Evolutionary conservation across 2,329 filamentous ascomycete species (phyloP).

Genomic region (Arthroderma sp.): DNA sequence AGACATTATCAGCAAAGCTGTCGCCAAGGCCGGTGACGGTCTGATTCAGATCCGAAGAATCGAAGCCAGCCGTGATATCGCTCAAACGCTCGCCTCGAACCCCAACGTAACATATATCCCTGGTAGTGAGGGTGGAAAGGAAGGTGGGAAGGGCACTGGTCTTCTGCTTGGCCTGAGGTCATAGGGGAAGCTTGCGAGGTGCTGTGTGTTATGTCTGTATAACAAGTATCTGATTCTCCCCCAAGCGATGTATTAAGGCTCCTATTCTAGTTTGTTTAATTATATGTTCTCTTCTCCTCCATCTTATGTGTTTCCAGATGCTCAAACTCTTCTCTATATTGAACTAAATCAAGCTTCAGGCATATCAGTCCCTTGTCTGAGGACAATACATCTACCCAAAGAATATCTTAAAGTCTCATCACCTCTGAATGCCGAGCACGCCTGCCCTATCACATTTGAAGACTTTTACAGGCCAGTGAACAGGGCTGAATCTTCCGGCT

Average conservation of each 20-base stretch:
- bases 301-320: too few relatives aligned
- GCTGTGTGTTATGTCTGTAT: conserved; percentile 1
- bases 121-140: conserved; percentile 47
- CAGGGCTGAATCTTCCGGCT: not conserved
- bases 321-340: too few relatives aligned
- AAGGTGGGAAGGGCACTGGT: conserved; percentile 51
- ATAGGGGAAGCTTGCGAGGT: conserved; percentile 20
- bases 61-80: conserved; percentile 92
- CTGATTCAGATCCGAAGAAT: conserved; percentile 94
- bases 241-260: conserved; percentile 8
- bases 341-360: too few relatives aligned
- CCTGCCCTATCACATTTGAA: too few relatives aligned
- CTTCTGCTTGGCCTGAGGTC: conserved; percentile 55
- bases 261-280: conserved; percentile 5
- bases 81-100: conserved; percentile 74
- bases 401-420: too few relatives aligned
- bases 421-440: too few relatives aligned
- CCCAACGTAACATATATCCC: conserved; percentile 95
- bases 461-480: not conserved
- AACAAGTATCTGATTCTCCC: conserved; percentile 5
- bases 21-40: conserved; percentile 85
- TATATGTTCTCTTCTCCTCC: conserved; percentile 3
- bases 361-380: not conserved
- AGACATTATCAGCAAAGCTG: conserved; percentile 86
- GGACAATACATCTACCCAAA: not conserved